These are phyloP conservation scores for Aphanocladium album DNA, from an alignment of 2,329 filamentous ascomycete genomes.

Conservation along the genomic window DNA sequence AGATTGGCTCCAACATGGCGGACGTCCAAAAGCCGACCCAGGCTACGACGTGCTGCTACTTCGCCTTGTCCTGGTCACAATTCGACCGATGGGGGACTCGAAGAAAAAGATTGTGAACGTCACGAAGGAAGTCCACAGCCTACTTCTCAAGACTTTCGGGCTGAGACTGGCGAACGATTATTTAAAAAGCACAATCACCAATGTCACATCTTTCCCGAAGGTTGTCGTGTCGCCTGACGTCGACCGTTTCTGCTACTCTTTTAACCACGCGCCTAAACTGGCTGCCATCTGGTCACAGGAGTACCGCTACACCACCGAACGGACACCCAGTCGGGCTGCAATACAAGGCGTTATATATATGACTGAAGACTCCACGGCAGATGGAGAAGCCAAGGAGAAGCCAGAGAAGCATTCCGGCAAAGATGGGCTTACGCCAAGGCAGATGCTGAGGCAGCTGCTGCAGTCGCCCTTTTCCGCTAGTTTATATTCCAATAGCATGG, in stretches of 20 bases:
- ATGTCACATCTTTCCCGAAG: slow-evolving; percentile 21
- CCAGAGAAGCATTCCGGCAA: neutral
- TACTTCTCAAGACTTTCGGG: slow-evolving; percentile 24
- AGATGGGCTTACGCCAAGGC: neutral
- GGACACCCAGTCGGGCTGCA: slow-evolving; percentile 10
- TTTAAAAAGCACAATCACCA: slow-evolving; percentile 29
- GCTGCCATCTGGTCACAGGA: slow-evolving; percentile 32
- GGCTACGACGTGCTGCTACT: neutral
- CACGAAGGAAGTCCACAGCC: slow-evolving; percentile 14
- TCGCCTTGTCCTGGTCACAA: neutral
- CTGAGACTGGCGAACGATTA: slow-evolving; percentile 29
- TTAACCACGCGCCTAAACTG: slow-evolving; percentile 35
- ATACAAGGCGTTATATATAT: slow-evolving; percentile 27
- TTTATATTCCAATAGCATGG: slow-evolving; percentile 28
- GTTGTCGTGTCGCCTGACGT: slow-evolving; percentile 17
- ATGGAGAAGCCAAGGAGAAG: slow-evolving; percentile 17
- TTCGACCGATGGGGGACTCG: neutral
- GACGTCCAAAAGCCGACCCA: slow-evolving; percentile 9
- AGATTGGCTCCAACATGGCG: neutral
- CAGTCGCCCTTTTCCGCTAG: slow-evolving; percentile 24
- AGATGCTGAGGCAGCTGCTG: slow-evolving; percentile 20
- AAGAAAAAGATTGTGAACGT: slow-evolving; percentile 11
- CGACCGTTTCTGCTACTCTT: slow-evolving; percentile 22
- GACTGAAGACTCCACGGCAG: slow-evolving; percentile 21
- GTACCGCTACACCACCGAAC: slow-evolving; percentile 11